Evolutionary conservation across 306 rosid species (phyloP).

Genomic region (Lithocarpus polystachyus): DNA sequence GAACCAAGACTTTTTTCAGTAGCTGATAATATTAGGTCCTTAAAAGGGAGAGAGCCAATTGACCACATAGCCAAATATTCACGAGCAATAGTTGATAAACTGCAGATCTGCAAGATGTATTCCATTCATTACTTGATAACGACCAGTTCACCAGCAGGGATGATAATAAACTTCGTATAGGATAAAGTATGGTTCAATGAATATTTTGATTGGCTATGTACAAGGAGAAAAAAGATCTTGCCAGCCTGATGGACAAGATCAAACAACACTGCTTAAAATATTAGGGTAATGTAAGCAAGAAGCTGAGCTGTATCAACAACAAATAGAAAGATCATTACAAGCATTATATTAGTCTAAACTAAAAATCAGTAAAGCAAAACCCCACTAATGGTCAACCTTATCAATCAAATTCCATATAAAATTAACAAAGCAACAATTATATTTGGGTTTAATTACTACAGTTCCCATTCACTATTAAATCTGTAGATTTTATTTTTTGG

Average conservation of each 20-base stretch:
- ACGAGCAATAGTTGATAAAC: constrained; percentile 82
- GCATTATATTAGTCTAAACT: background rate
- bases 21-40: constrained; percentile 73
- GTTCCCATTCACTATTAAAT: background rate
- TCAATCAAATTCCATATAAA: background rate
- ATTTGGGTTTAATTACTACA: background rate
- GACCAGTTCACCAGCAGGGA: background rate
- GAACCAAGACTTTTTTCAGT: constrained; percentile 37
- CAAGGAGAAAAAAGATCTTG: background rate
- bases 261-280: background rate
- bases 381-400: background rate
- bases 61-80: constrained; percentile 76
- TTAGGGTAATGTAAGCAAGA: background rate
- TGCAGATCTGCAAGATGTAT: constrained; percentile 66
- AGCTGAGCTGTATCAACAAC: background rate
- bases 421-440: background rate
- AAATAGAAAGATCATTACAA: background rate
- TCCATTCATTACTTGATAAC: background rate
- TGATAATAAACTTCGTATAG: background rate
- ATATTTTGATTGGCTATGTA: background rate
- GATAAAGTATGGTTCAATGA: background rate
- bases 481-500: too few relatives aligned
- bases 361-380: background rate
- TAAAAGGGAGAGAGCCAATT: constrained; percentile 63
- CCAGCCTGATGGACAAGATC: background rate